These are phyloP conservation scores for Porogramme epimiltina DNA, from an alignment of 1,284 basidiomycete genomes.

Conservation along the genomic window DNA sequence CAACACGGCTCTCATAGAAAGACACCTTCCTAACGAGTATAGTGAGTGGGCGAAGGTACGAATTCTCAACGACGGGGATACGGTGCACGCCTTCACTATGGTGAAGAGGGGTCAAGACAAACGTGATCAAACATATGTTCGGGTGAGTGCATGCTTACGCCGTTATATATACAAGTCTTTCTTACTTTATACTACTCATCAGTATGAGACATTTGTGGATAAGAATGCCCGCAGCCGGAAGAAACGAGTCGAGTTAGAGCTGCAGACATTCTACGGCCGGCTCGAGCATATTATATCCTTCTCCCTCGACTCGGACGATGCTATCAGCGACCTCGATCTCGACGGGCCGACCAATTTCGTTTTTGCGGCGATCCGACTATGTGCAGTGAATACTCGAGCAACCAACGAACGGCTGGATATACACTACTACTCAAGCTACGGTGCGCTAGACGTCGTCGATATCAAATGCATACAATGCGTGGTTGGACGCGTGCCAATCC, in stretches of 20 bases:
- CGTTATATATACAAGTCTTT: background rate
- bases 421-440: background rate
- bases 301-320: background rate
- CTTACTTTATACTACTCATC: background rate
- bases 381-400: background rate
- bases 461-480: background rate
- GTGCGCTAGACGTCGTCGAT: background rate
- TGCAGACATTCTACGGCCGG: constrained; percentile 1
- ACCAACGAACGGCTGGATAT: background rate
- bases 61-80: background rate
- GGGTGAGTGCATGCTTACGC: background rate
- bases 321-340: background rate
- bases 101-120: background rate
- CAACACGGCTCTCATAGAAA: background rate
- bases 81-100: background rate
- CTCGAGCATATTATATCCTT: background rate
- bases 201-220: background rate
- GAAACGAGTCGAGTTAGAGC: background rate
- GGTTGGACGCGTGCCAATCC: background rate
- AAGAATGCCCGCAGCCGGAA: background rate
- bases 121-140: background rate
- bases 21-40: background rate
- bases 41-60: background rate
- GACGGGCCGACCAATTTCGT: background rate
- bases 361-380: background rate